phyloP scores from a whole-genome alignment of 2,329 filamentous ascomycete genomes.

The Passalora sequoiae region DNA sequence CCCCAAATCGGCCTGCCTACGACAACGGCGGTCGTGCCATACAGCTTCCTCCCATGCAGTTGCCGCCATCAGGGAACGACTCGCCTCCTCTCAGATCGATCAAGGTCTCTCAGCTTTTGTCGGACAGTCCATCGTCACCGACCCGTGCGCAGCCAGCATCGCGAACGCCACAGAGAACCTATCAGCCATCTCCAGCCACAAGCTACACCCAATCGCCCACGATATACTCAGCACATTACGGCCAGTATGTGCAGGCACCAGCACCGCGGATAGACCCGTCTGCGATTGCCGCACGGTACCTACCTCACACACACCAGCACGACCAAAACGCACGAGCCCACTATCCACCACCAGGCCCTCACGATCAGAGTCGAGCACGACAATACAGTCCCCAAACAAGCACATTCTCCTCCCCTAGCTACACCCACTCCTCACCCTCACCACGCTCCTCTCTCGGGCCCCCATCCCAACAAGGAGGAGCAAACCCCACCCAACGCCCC shows the following conservation, averaged over 20 bases:
- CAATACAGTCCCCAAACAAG: conserved; percentile 17
- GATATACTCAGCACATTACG: conserved; percentile 24
- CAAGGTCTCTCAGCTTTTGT: conserved; percentile 25
- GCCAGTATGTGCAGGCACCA: conserved; percentile 19
- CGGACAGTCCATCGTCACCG: conserved; percentile 32
- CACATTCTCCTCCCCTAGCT: conserved; percentile 21
- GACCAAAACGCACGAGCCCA: conserved; percentile 9
- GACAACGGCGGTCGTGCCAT: conserved; percentile 19
- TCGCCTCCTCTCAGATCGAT: conserved; percentile 18
- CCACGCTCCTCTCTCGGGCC: conserved; percentile 20
- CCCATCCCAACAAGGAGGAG: conserved; percentile 1
- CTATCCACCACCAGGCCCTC: background rate
- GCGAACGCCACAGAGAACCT: conserved; percentile 24
- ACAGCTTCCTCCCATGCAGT: conserved; percentile 36
- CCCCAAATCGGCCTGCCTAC: conserved; percentile 6
- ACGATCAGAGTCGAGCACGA: conserved; percentile 7
- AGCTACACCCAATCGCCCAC: conserved; percentile 10
- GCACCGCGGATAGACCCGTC: too few species aligned
- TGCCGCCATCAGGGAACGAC: conserved; percentile 34
- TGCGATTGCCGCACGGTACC: too few species aligned
- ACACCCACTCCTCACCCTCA: conserved; percentile 26
- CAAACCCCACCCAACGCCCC: conserved; percentile 8
- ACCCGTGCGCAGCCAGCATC: conserved; percentile 10
- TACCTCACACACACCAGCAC: too few species aligned
- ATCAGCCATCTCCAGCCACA: conserved; percentile 13